Evolutionary conservation across 768 basidiomycete species (phyloP), one percentile per base, ranked within the genome.

Genomic region (Rhizopogon roseolus): DNA sequence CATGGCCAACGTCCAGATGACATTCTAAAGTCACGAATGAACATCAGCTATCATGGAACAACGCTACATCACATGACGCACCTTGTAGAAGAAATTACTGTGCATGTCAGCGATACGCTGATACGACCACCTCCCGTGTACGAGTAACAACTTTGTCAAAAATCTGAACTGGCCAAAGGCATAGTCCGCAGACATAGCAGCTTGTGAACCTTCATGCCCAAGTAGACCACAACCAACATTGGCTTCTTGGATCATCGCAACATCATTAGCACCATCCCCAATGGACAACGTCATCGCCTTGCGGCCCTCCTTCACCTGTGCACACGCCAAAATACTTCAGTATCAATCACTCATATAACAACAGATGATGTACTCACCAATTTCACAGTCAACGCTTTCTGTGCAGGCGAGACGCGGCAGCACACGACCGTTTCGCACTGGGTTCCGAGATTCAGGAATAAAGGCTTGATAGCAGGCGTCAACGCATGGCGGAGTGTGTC

Each of bases 241-340:
- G n/a, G 96, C 96, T 64, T 96, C 96, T 66, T 98, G 96, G 54
- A 98, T 98, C 96, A 98, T 98, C 6, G 95, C 94, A 22, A 98
- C 96, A 64, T 98, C 96, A 64, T 98, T 98, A 14, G 96, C 96
- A 52, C 93, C 93, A 62, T 98, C 96, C 9, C 96, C 96, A 51
- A 99, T 98, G 0, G 95, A 90, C 28, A 98, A 70, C 1, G 95
- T 96, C 96, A 98, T 97, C 0, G 94, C 94, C 48, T 92, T 86
- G 44, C 88, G 83, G 9, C 96, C 96, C 61, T 98, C 93, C 63
- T 98, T 98, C 68, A 98, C 92, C 91, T 91, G 56, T 10, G 43
- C 4, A 28, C 27, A 22, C 22, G 22, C 40, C 34, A 13, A 38
- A 38, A 36, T 16, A 38, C 9, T 36, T 61, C 22, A 59, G 36